Evolutionary conservation across 805 yeast genomes (phyloP).

Genomic region (Spathaspora passalidarum): DNA sequence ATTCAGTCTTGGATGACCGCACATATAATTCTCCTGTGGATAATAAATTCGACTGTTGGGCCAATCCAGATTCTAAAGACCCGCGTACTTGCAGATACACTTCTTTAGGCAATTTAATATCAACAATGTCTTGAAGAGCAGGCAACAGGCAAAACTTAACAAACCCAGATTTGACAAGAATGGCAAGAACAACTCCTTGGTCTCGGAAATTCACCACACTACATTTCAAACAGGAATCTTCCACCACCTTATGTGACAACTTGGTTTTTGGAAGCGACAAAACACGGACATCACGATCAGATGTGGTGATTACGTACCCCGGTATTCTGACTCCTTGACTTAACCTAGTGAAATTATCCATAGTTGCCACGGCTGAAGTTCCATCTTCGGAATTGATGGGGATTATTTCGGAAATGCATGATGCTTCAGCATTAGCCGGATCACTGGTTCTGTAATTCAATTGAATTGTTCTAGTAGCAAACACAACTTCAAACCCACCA

Average conservation of each 20-base stretch:
- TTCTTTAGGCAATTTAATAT: conserved; percentile 36
- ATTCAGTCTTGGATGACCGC: conserved; percentile 52
- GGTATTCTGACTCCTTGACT: conserved; percentile 59
- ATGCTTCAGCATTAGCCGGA: conserved; percentile 45
- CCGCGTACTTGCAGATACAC: conserved; percentile 19
- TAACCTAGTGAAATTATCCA: conserved; percentile 54
- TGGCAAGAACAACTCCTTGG: conserved; percentile 47
- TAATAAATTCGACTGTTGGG: conserved; percentile 28
- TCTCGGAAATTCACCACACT: conserved; percentile 50
- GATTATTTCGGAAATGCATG: conserved; percentile 52
- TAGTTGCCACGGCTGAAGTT: conserved; percentile 59
- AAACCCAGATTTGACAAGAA: conserved; percentile 44
- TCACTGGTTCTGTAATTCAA: conserved; percentile 29
- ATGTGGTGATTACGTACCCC: conserved; percentile 57
- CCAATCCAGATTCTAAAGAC: conserved; percentile 18
- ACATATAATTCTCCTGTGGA: conserved; percentile 58
- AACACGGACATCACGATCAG: conserved; percentile 60
- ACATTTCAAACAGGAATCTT: conserved; percentile 39
- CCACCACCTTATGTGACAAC: conserved; percentile 60
- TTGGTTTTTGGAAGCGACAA: conserved; percentile 59
- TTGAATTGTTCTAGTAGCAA: conserved; percentile 40
- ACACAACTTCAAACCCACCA: conserved; percentile 59
- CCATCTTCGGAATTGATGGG: conserved; percentile 63
- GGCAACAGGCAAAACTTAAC: conserved; percentile 55
- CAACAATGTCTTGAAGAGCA: conserved; percentile 55